Percentiles rank a stretch among this genome's conserved stretches.
Conservation (phyloP, 441 rosid genomes). For the Euphorbia corollata region DNA sequence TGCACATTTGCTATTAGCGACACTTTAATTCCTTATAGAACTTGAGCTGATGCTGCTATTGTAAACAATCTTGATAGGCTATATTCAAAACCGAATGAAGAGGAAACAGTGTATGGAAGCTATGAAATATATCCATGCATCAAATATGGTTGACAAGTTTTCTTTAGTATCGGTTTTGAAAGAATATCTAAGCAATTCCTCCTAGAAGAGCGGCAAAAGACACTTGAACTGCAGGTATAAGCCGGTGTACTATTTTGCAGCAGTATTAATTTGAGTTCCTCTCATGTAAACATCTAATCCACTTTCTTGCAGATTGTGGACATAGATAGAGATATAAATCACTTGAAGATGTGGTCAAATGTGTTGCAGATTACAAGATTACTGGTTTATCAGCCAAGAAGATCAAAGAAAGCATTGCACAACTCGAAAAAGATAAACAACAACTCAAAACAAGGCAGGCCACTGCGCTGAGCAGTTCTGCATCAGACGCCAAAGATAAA, state of each 20-base stretch:
- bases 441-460: background rate
- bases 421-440: constrained; percentile 15
- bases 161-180: constrained; percentile 20
- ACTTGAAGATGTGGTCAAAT: constrained; percentile 20
- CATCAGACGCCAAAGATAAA: background rate
- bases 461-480: too few relatives aligned
- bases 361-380: constrained; percentile 26
- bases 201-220: background rate
- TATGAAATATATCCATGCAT: constrained; percentile 23
- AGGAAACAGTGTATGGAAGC: constrained; percentile 22
- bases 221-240: constrained; percentile 14
- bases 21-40: background rate
- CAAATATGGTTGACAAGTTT: constrained; percentile 26
- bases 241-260: too few relatives aligned
- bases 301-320: constrained; percentile 18
- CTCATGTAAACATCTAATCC: too few relatives aligned
- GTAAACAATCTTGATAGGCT: constrained; percentile 18
- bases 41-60: background rate
- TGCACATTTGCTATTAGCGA: background rate
- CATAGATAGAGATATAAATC: constrained; percentile 18
- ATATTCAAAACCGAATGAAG: constrained; percentile 23
- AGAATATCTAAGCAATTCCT: constrained; percentile 16
- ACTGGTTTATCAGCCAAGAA: background rate
- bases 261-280: background rate
- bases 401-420: constrained; percentile 16